These are phyloP conservation scores for Fomitopsis schrenkii DNA, from an alignment of 1,284 basidiomycete species.

Conservation along the genomic window DNA sequence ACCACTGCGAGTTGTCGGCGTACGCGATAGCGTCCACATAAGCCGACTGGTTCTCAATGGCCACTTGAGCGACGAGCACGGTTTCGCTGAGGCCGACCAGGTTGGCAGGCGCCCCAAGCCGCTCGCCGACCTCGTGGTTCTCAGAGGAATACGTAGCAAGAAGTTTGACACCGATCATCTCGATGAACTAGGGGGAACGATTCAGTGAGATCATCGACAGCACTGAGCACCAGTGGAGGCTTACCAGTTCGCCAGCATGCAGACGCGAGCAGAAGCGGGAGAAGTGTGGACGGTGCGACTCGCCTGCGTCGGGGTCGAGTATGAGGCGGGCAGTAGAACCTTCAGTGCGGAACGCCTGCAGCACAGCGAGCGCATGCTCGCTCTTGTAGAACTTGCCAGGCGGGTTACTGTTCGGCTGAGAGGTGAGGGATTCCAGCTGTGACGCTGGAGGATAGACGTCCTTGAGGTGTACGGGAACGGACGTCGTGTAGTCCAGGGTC, in stretches of 20 bases:
- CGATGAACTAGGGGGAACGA: constrained; percentile 19
- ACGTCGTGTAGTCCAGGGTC: constrained; percentile 18
- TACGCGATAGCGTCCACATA: constrained; percentile 23
- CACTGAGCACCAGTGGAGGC: neutral
- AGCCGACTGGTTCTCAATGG: constrained; percentile 18
- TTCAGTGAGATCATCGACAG: neutral
- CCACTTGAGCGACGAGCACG: constrained; percentile 21
- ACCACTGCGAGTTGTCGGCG: constrained; percentile 23
- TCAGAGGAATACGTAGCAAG: constrained; percentile 24
- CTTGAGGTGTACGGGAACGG: constrained; percentile 17
- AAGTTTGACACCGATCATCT: constrained; percentile 19
- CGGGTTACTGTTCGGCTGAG: constrained; percentile 7
- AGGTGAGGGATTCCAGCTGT: constrained; percentile 13
- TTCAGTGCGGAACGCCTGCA: constrained; percentile 17
- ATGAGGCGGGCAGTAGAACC: constrained; percentile 19
- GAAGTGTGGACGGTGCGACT: constrained; percentile 19
- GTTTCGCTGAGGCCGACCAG: constrained; percentile 18
- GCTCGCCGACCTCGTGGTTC: constrained; percentile 15
- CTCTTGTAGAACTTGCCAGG: constrained; percentile 29
- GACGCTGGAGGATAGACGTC: constrained; percentile 18
- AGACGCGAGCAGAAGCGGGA: constrained; percentile 20
- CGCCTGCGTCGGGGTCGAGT: constrained; percentile 10
- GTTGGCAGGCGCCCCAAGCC: constrained; percentile 17
- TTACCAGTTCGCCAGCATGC: constrained; percentile 19
- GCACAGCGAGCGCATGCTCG: constrained; percentile 14